Base-by-base conservation (phyloP, 164 flowering plant species). In the Macadamia integrifolia region DNA sequence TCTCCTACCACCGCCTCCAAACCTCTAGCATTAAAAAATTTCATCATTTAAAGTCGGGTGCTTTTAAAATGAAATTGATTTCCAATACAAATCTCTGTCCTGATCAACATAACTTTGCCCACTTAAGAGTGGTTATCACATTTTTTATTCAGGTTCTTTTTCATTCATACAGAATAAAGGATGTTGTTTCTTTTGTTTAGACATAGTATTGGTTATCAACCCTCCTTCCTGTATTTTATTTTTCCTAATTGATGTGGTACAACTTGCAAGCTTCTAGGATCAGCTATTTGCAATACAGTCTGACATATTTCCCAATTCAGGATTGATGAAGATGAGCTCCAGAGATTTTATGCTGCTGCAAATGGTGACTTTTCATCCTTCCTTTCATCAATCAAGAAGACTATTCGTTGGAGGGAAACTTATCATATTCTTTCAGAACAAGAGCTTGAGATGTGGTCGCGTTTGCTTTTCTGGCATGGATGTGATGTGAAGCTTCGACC, bases 401-500 rank as follows among this genome's bases (percentile, higher is more conserved):
- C 99, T 48, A 85, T 94, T 31, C 84, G 71, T 14, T 92, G 99
- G 99, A 90, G 99, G 80, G 89, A 90, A 73, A 87, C 83, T 1
- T 94, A 86, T 70, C 49, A 72, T 67, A 82, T 94, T 67, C 91
- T 92, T 74, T 83, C 98, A 0, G 77, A 23, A 70, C 71, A 83
- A 69, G 96, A 92, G 76, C 93, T 94, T 58, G 84, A 86, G 72
- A 48, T 61, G 70, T 92, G 99, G 97, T 85, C 96, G 63, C 74
- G 82, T 70, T 67, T 88, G 80, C 82, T 92, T 42, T 90, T 88
- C 66, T 94, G 97, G 98, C 97, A 91, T 84, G 97, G 95, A 60
- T 80, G 64, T 77, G 98, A 94, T 80, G 66, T 79, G 69, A 76
- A 80, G 73, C 69, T 71, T 58, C 80, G 87, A 56, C 99, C 97